phyloP scores from a whole-genome alignment of 441 rosid species.

The Francoa sonchifolia region DNA sequence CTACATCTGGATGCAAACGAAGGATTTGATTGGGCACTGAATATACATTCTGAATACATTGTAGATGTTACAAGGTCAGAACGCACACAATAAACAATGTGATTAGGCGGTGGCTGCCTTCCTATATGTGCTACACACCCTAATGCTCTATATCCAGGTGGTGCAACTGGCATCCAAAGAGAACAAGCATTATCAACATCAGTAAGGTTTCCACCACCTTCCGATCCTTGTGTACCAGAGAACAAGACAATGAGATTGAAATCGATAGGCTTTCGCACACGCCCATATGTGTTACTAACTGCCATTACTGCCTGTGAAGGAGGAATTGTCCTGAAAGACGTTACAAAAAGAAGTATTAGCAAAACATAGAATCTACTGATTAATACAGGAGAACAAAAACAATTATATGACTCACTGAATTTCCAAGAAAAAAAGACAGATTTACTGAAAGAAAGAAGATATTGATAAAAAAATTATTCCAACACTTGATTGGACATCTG shows the following conservation, averaged over 20 bases:
- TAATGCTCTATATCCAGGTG: conserved; percentile 74
- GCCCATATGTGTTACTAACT: conserved; percentile 89
- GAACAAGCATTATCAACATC: conserved; percentile 55
- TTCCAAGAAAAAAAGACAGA: no score
- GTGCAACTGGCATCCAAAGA: conserved; percentile 97
- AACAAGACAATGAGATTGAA: conserved; percentile 60
- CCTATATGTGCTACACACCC: conserved; percentile 91
- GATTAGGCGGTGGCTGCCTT: conserved; percentile 68
- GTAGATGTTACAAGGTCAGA: conserved; percentile 93
- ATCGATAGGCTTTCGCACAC: conserved; percentile 85
- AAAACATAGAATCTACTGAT: not conserved
- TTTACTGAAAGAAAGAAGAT: no score
- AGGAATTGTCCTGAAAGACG: conserved; percentile 76
- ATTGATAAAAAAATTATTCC: no score
- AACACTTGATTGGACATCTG: no score
- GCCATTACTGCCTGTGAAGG: conserved; percentile 96
- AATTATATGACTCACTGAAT: no score
- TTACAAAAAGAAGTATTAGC: conserved; percentile 5
- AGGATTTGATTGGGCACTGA: conserved; percentile 33
- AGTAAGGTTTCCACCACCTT: conserved; percentile 26
- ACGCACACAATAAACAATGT: conserved; percentile 80
- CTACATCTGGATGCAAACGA: conserved; percentile 64
- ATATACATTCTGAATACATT: conserved; percentile 79
- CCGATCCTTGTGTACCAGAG: conserved; percentile 48
- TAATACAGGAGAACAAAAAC: not conserved